Conservation (phyloP, 106 monocot species). For the Iris macrosiphon region DNA sequence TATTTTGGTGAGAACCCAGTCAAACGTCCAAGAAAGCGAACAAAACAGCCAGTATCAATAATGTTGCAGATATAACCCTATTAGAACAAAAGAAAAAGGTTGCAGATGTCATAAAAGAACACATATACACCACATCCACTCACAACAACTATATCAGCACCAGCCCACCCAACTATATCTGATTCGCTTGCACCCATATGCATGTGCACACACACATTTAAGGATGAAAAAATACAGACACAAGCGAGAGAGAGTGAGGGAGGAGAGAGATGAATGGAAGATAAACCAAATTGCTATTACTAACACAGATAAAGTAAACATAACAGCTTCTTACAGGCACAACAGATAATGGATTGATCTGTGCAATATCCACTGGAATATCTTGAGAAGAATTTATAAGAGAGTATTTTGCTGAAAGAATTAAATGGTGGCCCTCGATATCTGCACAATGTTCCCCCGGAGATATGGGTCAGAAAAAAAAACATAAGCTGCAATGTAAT, state of each 20-base stretch:
- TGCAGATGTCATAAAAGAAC: neutral
- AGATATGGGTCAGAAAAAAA: too few species aligned
- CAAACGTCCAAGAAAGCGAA: slow-evolving; percentile 90
- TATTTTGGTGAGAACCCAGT: slow-evolving; percentile 79
- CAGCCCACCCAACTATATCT: too few species aligned
- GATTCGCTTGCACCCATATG: neutral
- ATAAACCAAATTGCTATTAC: too few species aligned
- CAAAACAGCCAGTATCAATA: slow-evolving; percentile 82
- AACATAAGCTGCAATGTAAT: too few species aligned
- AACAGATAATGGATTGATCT: slow-evolving; percentile 41
- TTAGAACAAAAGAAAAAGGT: slow-evolving; percentile 4
- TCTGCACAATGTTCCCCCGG: slow-evolving; percentile 67
- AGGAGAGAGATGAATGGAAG: too few species aligned
- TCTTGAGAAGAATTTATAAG: slow-evolving; percentile 48
- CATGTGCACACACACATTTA: neutral
- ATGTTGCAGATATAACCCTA: slow-evolving; percentile 95
- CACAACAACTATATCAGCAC: neutral
- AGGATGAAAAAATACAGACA: too few species aligned
- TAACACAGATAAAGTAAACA: too few species aligned
- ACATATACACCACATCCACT: neutral
- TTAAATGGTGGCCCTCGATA: slow-evolving; percentile 52
- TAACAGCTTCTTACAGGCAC: slow-evolving; percentile 71
- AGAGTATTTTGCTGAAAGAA: slow-evolving; percentile 89
- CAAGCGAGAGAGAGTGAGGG: too few species aligned
- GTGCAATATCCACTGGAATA: slow-evolving; percentile 56